Percentiles rank a stretch among this genome's conserved stretches.
Conservation (phyloP, 1,284 basidiomycete species). For the Meira miltonrushii region DNA sequence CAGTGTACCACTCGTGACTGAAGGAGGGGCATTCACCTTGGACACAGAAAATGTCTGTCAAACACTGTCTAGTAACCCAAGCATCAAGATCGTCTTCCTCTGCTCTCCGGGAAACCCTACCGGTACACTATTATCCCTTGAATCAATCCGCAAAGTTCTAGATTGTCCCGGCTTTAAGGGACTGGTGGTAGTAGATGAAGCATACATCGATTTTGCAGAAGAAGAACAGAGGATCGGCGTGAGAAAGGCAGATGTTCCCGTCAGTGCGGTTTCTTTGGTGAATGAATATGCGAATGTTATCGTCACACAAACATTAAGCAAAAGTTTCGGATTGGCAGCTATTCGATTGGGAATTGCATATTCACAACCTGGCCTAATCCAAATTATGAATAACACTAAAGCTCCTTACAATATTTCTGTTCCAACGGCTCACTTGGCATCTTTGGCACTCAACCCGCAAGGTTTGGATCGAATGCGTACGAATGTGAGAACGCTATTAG, state of each 20-base stretch:
- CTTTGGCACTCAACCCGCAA: conserved; percentile 67
- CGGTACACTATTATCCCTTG: conserved; percentile 75
- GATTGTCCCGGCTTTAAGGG: conserved; percentile 80
- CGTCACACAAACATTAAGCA: conserved; percentile 92
- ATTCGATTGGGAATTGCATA: conserved; percentile 87
- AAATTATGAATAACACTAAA: conserved; percentile 90
- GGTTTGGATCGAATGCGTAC: conserved; percentile 65
- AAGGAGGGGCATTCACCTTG: conserved; percentile 71
- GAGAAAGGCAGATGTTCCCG: conserved; percentile 21
- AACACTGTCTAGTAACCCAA: conserved; percentile 32
- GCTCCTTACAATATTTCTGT: conserved; percentile 96
- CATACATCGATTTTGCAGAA: conserved; percentile 85
- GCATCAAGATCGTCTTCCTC: conserved; percentile 84
- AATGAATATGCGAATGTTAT: conserved; percentile 80
- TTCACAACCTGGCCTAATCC: conserved; percentile 80
- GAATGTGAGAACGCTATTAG: conserved; percentile 63
- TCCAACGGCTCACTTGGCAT: conserved; percentile 78
- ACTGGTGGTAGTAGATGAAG: conserved; percentile 90
- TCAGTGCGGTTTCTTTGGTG: conserved; percentile 66
- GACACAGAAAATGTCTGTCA: conserved; percentile 47
- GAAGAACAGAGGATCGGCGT: conserved; percentile 40
- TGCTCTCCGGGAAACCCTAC: conserved; percentile 98
- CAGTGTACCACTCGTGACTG: conserved; percentile 71
- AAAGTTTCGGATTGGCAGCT: conserved; percentile 90
- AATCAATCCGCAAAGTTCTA: conserved; percentile 67